These are phyloP conservation scores for Cladosporium phlei DNA, from an alignment of 2,329 filamentous ascomycete species.

Conservation along the genomic window DNA sequence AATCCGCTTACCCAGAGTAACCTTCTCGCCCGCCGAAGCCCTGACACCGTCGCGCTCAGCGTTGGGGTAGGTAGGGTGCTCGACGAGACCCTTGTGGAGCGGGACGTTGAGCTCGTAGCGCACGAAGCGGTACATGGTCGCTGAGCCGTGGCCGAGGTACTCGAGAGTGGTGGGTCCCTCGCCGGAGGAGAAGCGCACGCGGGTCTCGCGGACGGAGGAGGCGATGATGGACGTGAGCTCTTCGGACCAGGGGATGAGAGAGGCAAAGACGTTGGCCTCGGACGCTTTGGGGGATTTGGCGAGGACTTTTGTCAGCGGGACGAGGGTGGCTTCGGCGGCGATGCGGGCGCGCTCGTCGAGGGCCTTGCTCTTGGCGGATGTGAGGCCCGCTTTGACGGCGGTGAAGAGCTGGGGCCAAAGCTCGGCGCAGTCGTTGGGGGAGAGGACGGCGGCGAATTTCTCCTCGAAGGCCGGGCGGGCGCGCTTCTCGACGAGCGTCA, in stretches of 20 bases:
- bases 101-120: conserved; percentile 18
- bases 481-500: conserved; percentile 7
- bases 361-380: conserved; percentile 14
- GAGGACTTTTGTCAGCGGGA: conserved; percentile 12
- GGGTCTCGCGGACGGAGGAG: conserved; percentile 8
- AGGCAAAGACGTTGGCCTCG: neutral
- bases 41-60: conserved; percentile 14
- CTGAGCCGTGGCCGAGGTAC: conserved; percentile 20
- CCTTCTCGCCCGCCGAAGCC: conserved; percentile 14
- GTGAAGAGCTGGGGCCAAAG: conserved; percentile 10
- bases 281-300: neutral
- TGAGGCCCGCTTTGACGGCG: conserved; percentile 14
- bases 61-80: conserved; percentile 21
- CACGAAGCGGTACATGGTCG: conserved; percentile 21
- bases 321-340: conserved; percentile 13
- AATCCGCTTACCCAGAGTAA: conserved; percentile 20
- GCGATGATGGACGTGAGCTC: conserved; percentile 10
- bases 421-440: conserved; percentile 1
- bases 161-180: conserved; percentile 10
- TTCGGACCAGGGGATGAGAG: conserved; percentile 3
- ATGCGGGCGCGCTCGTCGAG: conserved; percentile 7
- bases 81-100: conserved; percentile 22
- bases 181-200: conserved; percentile 11
- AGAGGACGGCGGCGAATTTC: conserved; percentile 31
- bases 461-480: conserved; percentile 3